A percentile compares a stretch with the other conserved stretches of the same genome.
These are phyloP conservation scores for Schwanniomyces yamadae DNA, from an alignment of 805 yeast genomes.

Conservation along the genomic window DNA sequence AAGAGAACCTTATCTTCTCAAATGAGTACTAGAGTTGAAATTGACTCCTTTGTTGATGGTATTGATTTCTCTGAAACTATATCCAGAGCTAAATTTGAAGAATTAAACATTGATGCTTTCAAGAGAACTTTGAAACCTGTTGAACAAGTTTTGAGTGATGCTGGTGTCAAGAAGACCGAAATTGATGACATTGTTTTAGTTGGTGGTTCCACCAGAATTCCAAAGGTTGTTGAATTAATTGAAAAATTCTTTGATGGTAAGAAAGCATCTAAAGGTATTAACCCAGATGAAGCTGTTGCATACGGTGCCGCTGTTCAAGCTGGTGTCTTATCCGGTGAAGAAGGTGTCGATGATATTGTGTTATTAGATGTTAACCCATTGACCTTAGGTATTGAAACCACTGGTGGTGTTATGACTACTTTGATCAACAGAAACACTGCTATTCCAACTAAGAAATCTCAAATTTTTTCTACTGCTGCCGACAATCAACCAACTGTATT, in stretches of 20 bases:
- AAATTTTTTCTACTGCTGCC: slow-evolving; percentile 97
- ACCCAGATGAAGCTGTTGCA: slow-evolving; percentile 52
- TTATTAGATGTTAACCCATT: slow-evolving; percentile 97
- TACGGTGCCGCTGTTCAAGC: slow-evolving; percentile 95
- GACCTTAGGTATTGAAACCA: slow-evolving; percentile 99
- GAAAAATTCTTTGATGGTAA: slow-evolving; percentile 56
- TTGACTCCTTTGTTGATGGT: slow-evolving; percentile 49
- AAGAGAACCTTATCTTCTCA: slow-evolving; percentile 49
- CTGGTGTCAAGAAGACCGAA: slow-evolving; percentile 44
- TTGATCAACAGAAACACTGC: slow-evolving; percentile 99
- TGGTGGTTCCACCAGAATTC: slow-evolving; percentile 52
- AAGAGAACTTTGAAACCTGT: slow-evolving; percentile 48
- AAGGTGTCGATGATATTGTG: slow-evolving; percentile 92
- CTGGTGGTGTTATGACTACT: slow-evolving; percentile 98
- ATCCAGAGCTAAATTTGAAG: slow-evolving; percentile 50
- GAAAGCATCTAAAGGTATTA: slow-evolving; percentile 48
- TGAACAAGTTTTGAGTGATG: slow-evolving; percentile 46
- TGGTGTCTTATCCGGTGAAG: slow-evolving; percentile 96
- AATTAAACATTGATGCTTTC: slow-evolving; percentile 45
- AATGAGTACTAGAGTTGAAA: slow-evolving; percentile 42
- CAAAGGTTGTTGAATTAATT: slow-evolving; percentile 48
- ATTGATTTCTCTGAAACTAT: slow-evolving; percentile 47
- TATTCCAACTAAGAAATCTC: slow-evolving; percentile 98
- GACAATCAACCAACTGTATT: slow-evolving; percentile 99
- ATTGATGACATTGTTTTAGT: slow-evolving; percentile 48